Conservation (phyloP, 257 asterid species). For the Solanum chiquidenum region DNA sequence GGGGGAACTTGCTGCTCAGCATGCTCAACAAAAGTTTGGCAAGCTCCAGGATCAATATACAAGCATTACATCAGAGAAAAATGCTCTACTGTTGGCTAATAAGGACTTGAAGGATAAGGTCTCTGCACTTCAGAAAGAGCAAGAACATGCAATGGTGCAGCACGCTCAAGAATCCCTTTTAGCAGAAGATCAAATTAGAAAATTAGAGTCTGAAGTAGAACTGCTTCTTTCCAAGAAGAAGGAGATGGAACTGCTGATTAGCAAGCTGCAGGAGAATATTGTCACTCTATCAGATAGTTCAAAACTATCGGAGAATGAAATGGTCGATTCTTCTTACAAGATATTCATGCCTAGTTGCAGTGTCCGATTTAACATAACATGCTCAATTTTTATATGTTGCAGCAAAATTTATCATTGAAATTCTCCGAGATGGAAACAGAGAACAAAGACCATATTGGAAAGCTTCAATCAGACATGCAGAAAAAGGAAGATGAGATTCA, state of each 20-base stretch:
- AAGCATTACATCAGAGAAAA: constrained; percentile 49
- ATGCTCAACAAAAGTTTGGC: constrained; percentile 59
- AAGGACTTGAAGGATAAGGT: constrained; percentile 51
- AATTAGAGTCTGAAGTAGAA: constrained; percentile 63
- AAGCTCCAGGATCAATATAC: constrained; percentile 37
- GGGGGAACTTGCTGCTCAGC: constrained; percentile 48
- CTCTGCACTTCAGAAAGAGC: constrained; percentile 78
- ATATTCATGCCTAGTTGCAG: constrained; percentile 11
- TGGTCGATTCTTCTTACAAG: constrained; percentile 44
- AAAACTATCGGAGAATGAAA: constrained; percentile 47
- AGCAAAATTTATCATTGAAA: constrained; percentile 63
- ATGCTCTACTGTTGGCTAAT: constrained; percentile 43
- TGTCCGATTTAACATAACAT: constrained; percentile 2
- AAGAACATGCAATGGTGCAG: constrained; percentile 76
- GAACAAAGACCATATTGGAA: constrained; percentile 41
- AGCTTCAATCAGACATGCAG: constrained; percentile 49
- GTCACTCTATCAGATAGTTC: constrained; percentile 46
- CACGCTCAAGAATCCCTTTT: constrained; percentile 87
- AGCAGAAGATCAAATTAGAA: constrained; percentile 63
- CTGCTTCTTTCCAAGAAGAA: constrained; percentile 47
- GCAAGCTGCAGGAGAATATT: constrained; percentile 49
- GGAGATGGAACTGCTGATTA: constrained; percentile 51
- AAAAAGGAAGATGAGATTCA: constrained; percentile 57
- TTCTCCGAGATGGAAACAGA: constrained; percentile 54
- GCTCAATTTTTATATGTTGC: constrained; percentile 26